Evolutionary conservation across 371 early-diverging fungal genomes (phyloP).

Genomic region (Syncephalastrum sp.): DNA sequence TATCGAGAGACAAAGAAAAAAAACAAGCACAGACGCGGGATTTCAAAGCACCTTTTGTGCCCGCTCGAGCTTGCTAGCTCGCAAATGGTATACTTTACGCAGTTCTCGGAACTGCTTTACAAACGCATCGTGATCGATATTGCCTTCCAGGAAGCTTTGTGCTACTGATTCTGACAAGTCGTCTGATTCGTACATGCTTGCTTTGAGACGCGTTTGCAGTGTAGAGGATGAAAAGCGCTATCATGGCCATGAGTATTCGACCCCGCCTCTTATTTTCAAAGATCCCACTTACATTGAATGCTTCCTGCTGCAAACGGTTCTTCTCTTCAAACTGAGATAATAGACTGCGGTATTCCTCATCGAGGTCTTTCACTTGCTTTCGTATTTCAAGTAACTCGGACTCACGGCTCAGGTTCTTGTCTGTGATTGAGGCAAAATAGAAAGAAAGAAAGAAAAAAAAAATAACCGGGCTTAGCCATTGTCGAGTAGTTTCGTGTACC

Average conservation of each 20-base stretch:
- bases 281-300: conserved; percentile 46
- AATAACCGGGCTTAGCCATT: not conserved
- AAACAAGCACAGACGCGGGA: conserved; percentile 3
- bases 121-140: conserved; percentile 56
- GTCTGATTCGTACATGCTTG: conserved; percentile 59
- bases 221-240: conserved; percentile 62
- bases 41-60: conserved; percentile 32
- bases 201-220: conserved; percentile 52
- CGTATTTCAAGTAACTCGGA: conserved; percentile 43
- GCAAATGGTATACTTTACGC: conserved; percentile 62
- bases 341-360: conserved; percentile 33
- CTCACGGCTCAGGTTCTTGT: conserved; percentile 49
- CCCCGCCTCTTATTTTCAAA: too few relatives aligned
- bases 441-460: not conserved
- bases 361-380: conserved; percentile 34
- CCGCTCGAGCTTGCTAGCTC: conserved; percentile 60
- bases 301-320: conserved; percentile 55
- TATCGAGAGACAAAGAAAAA: conserved; percentile 5
- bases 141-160: conserved; percentile 61
- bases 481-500: not conserved
- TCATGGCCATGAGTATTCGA: not conserved
- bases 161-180: conserved; percentile 62
- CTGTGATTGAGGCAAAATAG: conserved; percentile 17
- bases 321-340: conserved; percentile 47
- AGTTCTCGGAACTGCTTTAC: conserved; percentile 61